Base-by-base conservation (phyloP, 306 rosid genomes). In the Vigna mungo region DNA sequence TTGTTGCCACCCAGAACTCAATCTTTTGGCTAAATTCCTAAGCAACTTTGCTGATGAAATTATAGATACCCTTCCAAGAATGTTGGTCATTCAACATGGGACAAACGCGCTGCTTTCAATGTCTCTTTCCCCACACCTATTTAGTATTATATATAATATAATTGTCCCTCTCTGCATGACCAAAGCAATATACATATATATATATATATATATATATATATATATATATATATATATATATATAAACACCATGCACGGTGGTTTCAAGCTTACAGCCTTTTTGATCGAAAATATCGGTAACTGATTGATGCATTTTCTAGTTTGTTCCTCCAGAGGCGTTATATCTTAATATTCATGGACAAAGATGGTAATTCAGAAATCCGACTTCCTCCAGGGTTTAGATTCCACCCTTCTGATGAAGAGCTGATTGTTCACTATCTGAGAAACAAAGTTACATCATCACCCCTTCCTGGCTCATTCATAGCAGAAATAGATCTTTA, bases 371-470 rank as follows among this genome's bases (percentile, higher is more conserved):
- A 72, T 58, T 11, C 75, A 0, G 92, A 83, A 75, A 72, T 88
- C 64, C 90, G 84, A 39, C 92, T 92, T 63, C 97, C 95, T 20
- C 91, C 97, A 21, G 97, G 97, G 44, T 92, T 92, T 66, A 87
- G 97, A 81, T 92, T 92, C 73, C 90, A 92, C 79, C 97, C 96
- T 46, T 87, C 97, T 6, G 97, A 92, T 27, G 93, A 88, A 49
- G 97, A 92, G 54, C 90, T 92, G 59, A 80, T 88, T 39, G 83
- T 87, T 75, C 90, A 92, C 79, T 92, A 90, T 76, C 84, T 92
- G 46, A 75, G 84, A 81, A 90, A 90, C 76, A 88, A 87, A 82
- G 87, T 86, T 13, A 62, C 86, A 71, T 88, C 97, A 37, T 64
- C 80, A 36, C 90, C 96, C 0, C 90, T 90, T 56, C 93, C 93